These are phyloP conservation scores for Selenicereus undatus DNA, from an alignment of 148 eudicot species.

Conservation along the genomic window DNA sequence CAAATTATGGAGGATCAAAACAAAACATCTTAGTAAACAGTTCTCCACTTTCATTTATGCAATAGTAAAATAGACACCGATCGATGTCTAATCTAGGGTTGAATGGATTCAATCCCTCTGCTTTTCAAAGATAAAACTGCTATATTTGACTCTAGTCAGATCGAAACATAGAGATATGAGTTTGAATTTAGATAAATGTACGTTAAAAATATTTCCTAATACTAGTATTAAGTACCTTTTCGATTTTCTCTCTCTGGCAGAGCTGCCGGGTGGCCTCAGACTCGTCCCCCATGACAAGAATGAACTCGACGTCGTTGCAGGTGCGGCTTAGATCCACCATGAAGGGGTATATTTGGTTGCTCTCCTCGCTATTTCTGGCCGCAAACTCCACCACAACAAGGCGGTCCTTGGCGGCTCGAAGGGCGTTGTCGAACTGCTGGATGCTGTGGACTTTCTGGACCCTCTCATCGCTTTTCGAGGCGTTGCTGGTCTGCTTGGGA, in stretches of 20 bases:
- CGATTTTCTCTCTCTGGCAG: conserved; percentile 59
- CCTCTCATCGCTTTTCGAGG: conserved; percentile 33
- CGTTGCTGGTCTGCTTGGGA: conserved; percentile 1
- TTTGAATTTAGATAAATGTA: no score
- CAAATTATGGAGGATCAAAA: no score
- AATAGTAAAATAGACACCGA: no score
- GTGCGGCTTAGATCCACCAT: conserved; percentile 76
- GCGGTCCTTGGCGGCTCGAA: conserved; percentile 50
- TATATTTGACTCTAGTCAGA: no score
- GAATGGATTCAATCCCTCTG: no score
- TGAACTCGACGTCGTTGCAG: conserved; percentile 77
- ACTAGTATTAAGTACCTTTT: conserved; percentile 2
- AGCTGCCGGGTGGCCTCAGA: conserved; percentile 49
- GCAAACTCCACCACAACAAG: conserved; percentile 92
- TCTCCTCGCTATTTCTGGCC: conserved; percentile 39
- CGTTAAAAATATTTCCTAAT: background rate
- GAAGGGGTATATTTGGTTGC: conserved; percentile 73
- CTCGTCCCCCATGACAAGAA: conserved; percentile 84
- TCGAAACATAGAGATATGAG: no score
- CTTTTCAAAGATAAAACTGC: no score
- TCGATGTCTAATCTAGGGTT: no score
- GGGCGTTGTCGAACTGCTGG: conserved; percentile 68
- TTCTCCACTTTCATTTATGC: no score
- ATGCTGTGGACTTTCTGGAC: conserved; percentile 60
- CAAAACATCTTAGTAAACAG: no score